These are phyloP conservation scores for Protea cynaroides DNA, from an alignment of 164 flowering plant genomes.

Conservation along the genomic window DNA sequence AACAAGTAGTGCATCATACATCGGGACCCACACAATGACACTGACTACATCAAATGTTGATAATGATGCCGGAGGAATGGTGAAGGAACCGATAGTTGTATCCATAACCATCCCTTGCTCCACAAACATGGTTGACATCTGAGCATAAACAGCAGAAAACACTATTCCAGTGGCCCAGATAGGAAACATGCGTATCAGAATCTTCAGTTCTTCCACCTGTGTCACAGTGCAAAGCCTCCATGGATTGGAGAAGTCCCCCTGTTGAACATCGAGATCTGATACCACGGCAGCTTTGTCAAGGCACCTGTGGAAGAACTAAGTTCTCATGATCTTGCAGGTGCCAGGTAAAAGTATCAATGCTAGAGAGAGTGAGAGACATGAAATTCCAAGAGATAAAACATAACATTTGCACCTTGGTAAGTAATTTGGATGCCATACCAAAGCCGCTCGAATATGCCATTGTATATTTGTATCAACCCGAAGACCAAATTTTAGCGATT, in stretches of 20 bases:
- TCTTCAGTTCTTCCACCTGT: constrained; percentile 70
- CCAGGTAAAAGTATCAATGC: no score
- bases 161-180: constrained; percentile 20
- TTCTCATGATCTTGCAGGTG: no score
- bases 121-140: constrained; percentile 17
- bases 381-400: no score
- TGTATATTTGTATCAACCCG: no score
- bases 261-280: constrained; percentile 35
- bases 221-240: constrained; percentile 74
- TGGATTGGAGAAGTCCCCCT: constrained; percentile 33
- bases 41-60: constrained; percentile 5
- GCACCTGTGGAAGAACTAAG: constrained; percentile 26
- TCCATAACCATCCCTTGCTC: constrained; percentile 11
- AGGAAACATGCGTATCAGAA: constrained; percentile 23
- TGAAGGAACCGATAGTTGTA: constrained; percentile 2
- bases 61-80: constrained; percentile 11
- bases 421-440: no score
- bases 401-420: no score
- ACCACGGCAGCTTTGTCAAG: constrained; percentile 58
- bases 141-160: constrained; percentile 13
- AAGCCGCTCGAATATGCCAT: no score
- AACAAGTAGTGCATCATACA: constrained; percentile 4
- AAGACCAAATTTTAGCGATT: no score
- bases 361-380: no score
- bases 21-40: constrained; percentile 9